Percentiles rank a stretch among this genome's conserved stretches.
phyloP scores from a whole-genome alignment of 2,329 filamentous ascomycete species.

The Hypoxylon sp. region DNA sequence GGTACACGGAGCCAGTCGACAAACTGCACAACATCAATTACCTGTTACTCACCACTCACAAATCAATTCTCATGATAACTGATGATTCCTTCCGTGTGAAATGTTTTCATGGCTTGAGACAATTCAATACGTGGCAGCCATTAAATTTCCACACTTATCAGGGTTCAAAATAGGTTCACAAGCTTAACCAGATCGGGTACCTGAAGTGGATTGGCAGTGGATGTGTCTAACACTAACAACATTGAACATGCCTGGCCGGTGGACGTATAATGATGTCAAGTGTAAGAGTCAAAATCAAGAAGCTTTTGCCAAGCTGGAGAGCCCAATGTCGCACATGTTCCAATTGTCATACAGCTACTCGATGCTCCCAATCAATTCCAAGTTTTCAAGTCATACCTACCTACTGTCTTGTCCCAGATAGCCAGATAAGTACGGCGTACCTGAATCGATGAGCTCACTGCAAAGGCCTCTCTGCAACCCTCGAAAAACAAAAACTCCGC shows the following conservation, averaged over 20 bases:
- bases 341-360: background rate
- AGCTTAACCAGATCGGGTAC: background rate
- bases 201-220: conserved; percentile 10
- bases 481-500: conserved; percentile 18
- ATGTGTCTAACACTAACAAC: conserved; percentile 8
- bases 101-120: conserved; percentile 18
- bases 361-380: conserved; percentile 1
- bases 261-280: conserved; percentile 27
- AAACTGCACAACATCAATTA: conserved; percentile 1
- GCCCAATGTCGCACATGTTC: background rate
- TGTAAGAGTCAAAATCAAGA: conserved; percentile 1
- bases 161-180: conserved; percentile 11
- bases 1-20: background rate
- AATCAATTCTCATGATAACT: background rate
- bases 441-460: background rate
- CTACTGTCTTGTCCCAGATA: background rate
- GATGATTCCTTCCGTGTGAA: background rate
- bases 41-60: background rate
- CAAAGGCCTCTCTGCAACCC: background rate
- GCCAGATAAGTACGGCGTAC: conserved; percentile 5
- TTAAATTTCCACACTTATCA: background rate
- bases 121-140: conserved; percentile 19
- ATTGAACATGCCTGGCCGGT: background rate
- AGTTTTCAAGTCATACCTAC: background rate
- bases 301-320: background rate